A percentile compares a stretch with the other conserved stretches of the same genome.
Conservation (phyloP, 2,329 filamentous ascomycete genomes). For the Ascochyta rabiei region DNA sequence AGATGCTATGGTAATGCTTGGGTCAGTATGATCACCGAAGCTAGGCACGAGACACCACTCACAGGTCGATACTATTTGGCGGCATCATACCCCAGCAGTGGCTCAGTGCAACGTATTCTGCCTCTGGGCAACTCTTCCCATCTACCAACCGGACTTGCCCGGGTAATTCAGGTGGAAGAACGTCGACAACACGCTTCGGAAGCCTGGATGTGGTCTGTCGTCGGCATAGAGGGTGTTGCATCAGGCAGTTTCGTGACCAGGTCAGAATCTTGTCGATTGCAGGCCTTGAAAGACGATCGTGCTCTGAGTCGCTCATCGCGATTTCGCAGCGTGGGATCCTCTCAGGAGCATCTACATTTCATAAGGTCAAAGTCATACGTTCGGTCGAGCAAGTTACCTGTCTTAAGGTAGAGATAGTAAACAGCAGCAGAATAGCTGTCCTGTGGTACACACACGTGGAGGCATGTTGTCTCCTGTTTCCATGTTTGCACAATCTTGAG, state of each 20-base stretch:
- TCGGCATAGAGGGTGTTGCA: neutral
- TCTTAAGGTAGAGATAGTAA: constrained; percentile 8
- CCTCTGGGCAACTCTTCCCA: neutral
- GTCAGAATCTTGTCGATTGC: neutral
- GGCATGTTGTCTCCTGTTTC: neutral
- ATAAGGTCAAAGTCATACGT: neutral
- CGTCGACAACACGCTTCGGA: constrained; percentile 7
- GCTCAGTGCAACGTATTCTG: constrained; percentile 12
- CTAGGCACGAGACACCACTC: neutral
- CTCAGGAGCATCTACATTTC: neutral
- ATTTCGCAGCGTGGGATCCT: neutral
- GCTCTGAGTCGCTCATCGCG: constrained; percentile 2
- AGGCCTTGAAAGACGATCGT: neutral
- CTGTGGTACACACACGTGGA: constrained; percentile 9
- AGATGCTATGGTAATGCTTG: neutral
- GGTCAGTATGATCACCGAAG: neutral
- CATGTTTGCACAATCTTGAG: neutral
- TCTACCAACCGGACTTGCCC: constrained; percentile 4
- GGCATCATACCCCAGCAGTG: constrained; percentile 21
- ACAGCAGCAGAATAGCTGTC: neutral
- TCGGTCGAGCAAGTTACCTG: neutral
- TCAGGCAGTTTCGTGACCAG: constrained; percentile 6
- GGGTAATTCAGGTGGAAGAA: neutral
- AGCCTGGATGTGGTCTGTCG: neutral
- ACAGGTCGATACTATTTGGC: constrained; percentile 6